Conservation (phyloP, 164 flowering plant genomes). For the Umbilicus rupestris region DNA sequence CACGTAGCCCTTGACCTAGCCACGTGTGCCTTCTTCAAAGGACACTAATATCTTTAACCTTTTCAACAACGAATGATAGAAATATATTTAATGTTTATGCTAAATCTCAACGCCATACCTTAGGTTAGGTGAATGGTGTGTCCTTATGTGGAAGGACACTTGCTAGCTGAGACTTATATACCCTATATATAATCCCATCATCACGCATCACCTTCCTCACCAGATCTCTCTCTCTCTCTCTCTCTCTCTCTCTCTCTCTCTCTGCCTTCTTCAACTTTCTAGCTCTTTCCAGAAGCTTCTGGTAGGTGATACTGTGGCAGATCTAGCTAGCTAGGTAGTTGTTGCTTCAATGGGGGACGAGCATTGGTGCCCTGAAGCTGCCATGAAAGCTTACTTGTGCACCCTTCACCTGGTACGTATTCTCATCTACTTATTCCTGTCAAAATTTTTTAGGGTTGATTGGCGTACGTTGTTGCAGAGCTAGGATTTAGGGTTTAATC, state of each 20-base stretch:
- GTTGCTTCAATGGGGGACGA: conserved; percentile 5
- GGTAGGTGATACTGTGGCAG: not conserved
- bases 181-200: not conserved
- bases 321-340: not conserved
- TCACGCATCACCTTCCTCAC: not conserved
- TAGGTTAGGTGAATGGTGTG: not conserved
- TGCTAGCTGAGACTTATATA: not conserved
- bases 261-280: not conserved
- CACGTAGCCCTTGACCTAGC: conserved; percentile 1
- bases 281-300: not conserved
- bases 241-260: no score
- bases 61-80: conserved; percentile 6
- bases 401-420: conserved; percentile 2
- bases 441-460: not conserved
- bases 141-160: not conserved
- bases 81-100: not conserved
- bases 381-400: conserved; percentile 2
- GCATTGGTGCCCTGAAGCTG: conserved; percentile 4
- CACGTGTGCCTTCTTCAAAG: not conserved
- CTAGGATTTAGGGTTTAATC: not conserved
- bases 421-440: not conserved
- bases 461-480: not conserved
- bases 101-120: not conserved
- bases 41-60: conserved; percentile 4
- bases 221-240: not conserved